Base-by-base conservation (phyloP, 106 monocot genomes). In the Allium sativum region DNA sequence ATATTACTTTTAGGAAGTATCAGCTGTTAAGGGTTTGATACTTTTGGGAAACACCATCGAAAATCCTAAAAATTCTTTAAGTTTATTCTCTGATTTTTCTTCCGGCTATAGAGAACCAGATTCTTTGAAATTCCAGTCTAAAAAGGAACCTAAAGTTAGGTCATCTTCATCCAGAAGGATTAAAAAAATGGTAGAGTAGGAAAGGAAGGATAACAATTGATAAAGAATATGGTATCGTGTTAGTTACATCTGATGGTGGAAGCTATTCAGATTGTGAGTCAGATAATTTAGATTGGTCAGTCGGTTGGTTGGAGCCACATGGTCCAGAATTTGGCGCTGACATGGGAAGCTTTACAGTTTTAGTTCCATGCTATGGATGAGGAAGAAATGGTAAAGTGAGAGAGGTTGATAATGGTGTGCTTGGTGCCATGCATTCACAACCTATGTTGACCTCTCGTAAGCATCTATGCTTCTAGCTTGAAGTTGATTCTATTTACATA, bases 271-370 rank as follows among this genome's bases (percentile, higher is more conserved):
- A 77, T 18, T 85, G 82, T 9, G 90, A 91, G 22, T 86, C 91
- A 7, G 91, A 87, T 47, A 86, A 80, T 69, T 86, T 83, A 0
- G 91, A 91, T 69, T 91, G 86, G 86, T 86, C 91, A 1, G 83
- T 91, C 18, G 91, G 91, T n/a, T 91, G 91, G 91, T 50, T 76
- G 72, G 91, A 91, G 44, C 86, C 83, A 1, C 90, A 86, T 13
- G 72, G 74, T 7, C 40, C 83, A n/a, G 86, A 82, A n/a, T 83
- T 86, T 68, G 73, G 67, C 22, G 50, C 60, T 16, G 71, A 82
- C 12, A 40, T 52, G 0, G 91, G 86, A 61, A 83, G 80, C 68
- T 91, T 91, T 55, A 83, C 91, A 8, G 91, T 91, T 7, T 77
- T 91, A 14, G 91, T 91, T 21, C 86, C 80, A 4, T 91, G 91